Percentiles rank a stretch among this genome's conserved stretches.
Evolutionary conservation across 352 stramenopile species (phyloP).

Genomic region (Elongisporangium anandrum): DNA sequence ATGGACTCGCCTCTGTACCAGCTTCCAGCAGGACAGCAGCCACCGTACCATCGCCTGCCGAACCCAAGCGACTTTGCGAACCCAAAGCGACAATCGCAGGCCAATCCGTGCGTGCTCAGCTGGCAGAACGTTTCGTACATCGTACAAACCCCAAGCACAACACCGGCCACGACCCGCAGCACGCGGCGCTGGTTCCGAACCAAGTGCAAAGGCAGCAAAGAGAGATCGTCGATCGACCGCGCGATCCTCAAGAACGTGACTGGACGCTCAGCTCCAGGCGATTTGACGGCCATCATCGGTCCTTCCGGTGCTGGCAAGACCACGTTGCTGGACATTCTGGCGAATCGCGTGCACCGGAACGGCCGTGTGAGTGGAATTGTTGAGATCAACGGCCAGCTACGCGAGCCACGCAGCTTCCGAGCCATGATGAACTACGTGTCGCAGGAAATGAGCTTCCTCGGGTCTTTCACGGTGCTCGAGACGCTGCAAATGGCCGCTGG

Average conservation of each 20-base stretch:
- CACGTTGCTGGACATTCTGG: constrained; percentile 61
- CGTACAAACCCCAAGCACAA: constrained; percentile 28
- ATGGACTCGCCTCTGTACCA: not conserved
- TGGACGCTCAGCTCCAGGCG: constrained; percentile 45
- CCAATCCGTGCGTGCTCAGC: constrained; percentile 41
- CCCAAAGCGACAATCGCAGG: not conserved
- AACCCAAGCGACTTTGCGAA: not conserved
- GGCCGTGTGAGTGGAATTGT: constrained; percentile 43
- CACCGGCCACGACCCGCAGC: not conserved
- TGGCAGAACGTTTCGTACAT: constrained; percentile 66
- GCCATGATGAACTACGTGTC: constrained; percentile 60
- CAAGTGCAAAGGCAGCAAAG: not conserved
- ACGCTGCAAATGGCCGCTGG: constrained; percentile 57
- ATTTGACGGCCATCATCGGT: constrained; percentile 67
- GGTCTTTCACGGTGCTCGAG: constrained; percentile 64
- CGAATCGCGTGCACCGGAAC: constrained; percentile 26
- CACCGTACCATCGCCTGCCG: not conserved
- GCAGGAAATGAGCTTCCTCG: constrained; percentile 55
- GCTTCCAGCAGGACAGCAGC: not conserved
- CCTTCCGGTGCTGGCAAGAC: constrained; percentile 63
- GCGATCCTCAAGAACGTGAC: constrained; percentile 59
- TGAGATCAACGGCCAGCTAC: constrained; percentile 41
- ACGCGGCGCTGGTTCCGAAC: constrained; percentile 3
- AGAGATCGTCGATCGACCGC: constrained; percentile 1
- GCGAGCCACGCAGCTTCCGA: constrained; percentile 31